Evolutionary conservation across 139 green algal species (phyloP).

Genomic region (Volvox africanus): DNA sequence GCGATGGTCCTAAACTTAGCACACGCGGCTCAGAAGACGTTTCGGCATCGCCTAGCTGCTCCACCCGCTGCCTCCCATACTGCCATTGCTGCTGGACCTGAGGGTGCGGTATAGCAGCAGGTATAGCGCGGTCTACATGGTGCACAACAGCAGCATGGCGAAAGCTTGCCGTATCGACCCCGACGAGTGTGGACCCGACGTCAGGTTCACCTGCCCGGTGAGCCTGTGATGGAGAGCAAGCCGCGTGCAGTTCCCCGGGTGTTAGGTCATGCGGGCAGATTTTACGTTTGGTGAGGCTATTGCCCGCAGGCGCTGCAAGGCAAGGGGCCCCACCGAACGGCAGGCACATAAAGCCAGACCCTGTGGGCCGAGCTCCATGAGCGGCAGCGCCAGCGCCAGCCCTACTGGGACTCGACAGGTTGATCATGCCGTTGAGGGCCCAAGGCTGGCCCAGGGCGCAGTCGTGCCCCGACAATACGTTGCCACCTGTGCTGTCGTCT

Average conservation of each 20-base stretch:
- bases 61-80: no score
- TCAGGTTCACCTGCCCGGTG: no score
- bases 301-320: neutral
- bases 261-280: no score
- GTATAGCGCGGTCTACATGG: no score
- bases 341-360: neutral
- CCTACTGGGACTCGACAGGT: neutral
- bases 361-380: neutral
- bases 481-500: neutral
- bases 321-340: neutral
- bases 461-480: neutral
- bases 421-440: constrained; percentile 9
- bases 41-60: neutral
- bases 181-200: no score
- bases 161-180: no score
- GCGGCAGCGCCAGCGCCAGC: neutral
- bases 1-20: neutral
- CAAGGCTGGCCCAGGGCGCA: neutral
- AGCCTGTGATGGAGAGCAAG: no score
- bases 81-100: no score
- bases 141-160: no score
- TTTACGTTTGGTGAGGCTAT: no score
- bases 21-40: neutral
- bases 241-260: no score
- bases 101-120: no score